Evolutionary conservation across 1,284 basidiomycete genomes (phyloP).

Genomic region (Trametes hirsuta): DNA sequence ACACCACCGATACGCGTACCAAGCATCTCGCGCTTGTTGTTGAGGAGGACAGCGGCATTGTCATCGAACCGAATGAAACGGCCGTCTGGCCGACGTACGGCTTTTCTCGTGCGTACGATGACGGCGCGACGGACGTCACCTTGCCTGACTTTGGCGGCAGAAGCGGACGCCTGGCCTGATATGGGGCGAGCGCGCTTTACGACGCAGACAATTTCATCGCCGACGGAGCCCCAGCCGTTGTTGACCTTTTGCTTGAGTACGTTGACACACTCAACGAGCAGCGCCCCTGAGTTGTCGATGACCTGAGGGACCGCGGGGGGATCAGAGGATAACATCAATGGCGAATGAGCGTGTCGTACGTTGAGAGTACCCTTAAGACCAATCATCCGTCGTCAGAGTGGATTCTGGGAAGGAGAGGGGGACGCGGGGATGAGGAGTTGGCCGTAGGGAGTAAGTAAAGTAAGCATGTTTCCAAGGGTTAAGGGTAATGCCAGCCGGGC

Average conservation of each 20-base stretch:
- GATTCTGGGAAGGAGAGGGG: background rate
- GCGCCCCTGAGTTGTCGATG: conserved; percentile 98
- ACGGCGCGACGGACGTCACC: conserved; percentile 96
- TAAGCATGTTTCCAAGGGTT: background rate
- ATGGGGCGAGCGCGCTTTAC: conserved; percentile 92
- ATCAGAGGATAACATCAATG: background rate
- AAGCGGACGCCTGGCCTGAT: conserved; percentile 59
- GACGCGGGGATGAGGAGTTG: background rate
- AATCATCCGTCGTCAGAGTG: conserved; percentile 64
- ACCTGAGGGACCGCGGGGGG: conserved; percentile 52
- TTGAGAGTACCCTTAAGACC: conserved; percentile 91
- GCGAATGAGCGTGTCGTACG: conserved; percentile 46
- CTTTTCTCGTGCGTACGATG: conserved; percentile 90
- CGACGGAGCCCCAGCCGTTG: conserved; percentile 81
- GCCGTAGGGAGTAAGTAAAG: background rate
- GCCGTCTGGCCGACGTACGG: conserved; percentile 85
- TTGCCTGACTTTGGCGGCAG: conserved; percentile 82
- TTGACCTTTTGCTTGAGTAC: conserved; percentile 95
- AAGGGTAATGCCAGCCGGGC: background rate
- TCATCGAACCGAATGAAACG: conserved; percentile 92
- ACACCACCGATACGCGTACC: conserved; percentile 95
- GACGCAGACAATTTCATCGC: conserved; percentile 98
- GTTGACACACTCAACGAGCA: conserved; percentile 96
- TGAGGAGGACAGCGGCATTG: conserved; percentile 94
- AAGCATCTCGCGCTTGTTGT: conserved; percentile 97